phyloP scores from a whole-genome alignment of 306 rosid genomes.

The Oxytropis ochrocephala region DNA sequence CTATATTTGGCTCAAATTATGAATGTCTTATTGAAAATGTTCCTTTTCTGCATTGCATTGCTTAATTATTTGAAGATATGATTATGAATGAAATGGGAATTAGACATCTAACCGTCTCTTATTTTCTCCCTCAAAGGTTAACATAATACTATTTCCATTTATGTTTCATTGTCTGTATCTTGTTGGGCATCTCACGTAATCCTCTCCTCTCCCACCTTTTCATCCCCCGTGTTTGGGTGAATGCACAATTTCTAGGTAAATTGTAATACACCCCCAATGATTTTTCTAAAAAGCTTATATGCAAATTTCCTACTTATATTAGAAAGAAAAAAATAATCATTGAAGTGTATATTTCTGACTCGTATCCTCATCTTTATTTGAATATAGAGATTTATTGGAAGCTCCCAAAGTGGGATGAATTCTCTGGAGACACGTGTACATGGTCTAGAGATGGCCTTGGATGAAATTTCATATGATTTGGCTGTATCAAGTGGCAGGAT shows the following conservation, averaged over 20 bases:
- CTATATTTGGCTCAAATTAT: constrained; percentile 3
- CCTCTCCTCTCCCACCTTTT: neutral
- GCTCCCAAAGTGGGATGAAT: constrained; percentile 82
- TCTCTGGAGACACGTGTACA: constrained; percentile 82
- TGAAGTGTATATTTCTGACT: constrained; percentile 19
- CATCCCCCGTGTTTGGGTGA: neutral
- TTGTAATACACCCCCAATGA: neutral
- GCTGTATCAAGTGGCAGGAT: constrained; percentile 66
- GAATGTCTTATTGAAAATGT: neutral
- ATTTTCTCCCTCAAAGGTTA: neutral
- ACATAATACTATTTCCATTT: neutral
- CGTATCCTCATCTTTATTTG: constrained; percentile 14
- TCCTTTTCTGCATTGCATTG: neutral
- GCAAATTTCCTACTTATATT: neutral
- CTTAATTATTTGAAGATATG: neutral
- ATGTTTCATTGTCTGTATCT: neutral
- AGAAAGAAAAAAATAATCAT: neutral
- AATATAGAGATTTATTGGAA: constrained; percentile 84
- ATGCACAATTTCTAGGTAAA: neutral
- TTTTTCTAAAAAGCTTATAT: constrained; percentile 9
- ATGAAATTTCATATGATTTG: constrained; percentile 82
- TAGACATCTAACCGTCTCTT: neutral
- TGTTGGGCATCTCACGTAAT: neutral
- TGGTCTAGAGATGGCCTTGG: constrained; percentile 87
- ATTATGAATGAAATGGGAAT: neutral